Conservation (phyloP, 2,329 filamentous ascomycete species). For the Penicillium glabrum region DNA sequence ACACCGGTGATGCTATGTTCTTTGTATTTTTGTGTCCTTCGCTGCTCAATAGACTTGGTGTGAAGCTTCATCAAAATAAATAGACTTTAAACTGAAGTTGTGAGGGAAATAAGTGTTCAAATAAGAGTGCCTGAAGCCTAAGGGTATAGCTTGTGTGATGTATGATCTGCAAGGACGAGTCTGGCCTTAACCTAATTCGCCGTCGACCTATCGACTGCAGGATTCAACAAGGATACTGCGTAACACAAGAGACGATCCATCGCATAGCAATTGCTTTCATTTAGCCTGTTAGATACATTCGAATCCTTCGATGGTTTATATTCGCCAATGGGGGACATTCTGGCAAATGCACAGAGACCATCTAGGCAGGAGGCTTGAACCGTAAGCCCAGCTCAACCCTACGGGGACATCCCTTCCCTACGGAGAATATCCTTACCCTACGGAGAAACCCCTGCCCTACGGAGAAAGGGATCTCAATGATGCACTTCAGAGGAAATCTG, state of each 20-base stretch:
- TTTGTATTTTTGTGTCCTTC: neutral
- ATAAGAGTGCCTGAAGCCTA: neutral
- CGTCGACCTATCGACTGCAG: neutral
- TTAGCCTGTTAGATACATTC: neutral
- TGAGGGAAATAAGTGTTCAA: neutral
- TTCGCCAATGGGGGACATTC: neutral
- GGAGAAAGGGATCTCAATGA: neutral
- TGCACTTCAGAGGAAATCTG: neutral
- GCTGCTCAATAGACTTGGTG: neutral
- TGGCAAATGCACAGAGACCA: neutral
- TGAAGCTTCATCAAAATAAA: neutral
- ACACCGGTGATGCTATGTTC: neutral
- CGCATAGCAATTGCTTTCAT: neutral
- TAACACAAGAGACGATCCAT: neutral
- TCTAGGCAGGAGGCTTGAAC: neutral
- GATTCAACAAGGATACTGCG: neutral
- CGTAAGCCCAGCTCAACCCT: neutral
- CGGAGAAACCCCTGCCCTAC: too few relatives aligned
- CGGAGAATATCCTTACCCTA: too few relatives aligned
- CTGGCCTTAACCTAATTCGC: neutral
- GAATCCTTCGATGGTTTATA: neutral
- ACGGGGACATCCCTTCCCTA: neutral
- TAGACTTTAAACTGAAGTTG: neutral
- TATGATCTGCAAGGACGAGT: neutral
- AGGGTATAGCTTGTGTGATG: neutral